phyloP scores from a whole-genome alignment of 1,284 basidiomycete genomes.

The Pseudozyma pruni region DNA sequence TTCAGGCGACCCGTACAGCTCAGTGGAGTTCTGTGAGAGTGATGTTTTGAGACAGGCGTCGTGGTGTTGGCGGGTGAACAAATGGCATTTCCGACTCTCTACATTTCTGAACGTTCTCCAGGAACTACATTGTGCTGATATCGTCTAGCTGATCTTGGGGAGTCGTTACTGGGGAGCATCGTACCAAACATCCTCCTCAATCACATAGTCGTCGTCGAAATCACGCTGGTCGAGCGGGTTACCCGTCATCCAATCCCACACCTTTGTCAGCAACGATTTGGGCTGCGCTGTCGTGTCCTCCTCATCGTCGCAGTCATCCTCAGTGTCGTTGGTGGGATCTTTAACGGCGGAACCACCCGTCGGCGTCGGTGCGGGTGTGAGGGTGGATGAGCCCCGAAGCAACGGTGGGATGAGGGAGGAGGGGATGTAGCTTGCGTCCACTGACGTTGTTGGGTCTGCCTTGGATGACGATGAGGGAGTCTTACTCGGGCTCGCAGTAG shows the following conservation, averaged over 20 bases:
- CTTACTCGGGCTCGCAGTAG: constrained; percentile 9
- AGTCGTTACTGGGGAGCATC: constrained; percentile 15
- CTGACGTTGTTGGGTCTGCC: background rate
- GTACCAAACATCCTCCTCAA: constrained; percentile 16
- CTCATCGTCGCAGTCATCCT: constrained; percentile 24
- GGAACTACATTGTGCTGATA: too few species aligned
- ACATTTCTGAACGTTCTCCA: too few species aligned
- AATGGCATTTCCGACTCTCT: too few species aligned
- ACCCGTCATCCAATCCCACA: constrained; percentile 41
- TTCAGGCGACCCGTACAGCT: too few species aligned
- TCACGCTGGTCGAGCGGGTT: constrained; percentile 19
- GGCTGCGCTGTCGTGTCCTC: constrained; percentile 2
- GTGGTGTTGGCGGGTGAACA: too few species aligned
- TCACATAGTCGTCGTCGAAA: constrained; percentile 16
- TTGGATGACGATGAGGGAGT: background rate
- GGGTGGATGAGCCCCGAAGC: constrained; percentile 11
- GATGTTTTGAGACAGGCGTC: too few species aligned
- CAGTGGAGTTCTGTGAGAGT: too few species aligned
- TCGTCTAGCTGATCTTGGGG: background rate
- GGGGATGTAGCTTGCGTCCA: constrained; percentile 22
- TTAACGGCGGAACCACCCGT: too few species aligned
- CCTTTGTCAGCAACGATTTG: constrained; percentile 16
- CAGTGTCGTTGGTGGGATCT: background rate
- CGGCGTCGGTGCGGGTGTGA: constrained; percentile 1
- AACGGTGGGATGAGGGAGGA: constrained; percentile 30